Evolutionary conservation across 352 stramenopile genomes (phyloP), one percentile per base, ranked within the genome.

Genomic region (Pythium monospermum): DNA sequence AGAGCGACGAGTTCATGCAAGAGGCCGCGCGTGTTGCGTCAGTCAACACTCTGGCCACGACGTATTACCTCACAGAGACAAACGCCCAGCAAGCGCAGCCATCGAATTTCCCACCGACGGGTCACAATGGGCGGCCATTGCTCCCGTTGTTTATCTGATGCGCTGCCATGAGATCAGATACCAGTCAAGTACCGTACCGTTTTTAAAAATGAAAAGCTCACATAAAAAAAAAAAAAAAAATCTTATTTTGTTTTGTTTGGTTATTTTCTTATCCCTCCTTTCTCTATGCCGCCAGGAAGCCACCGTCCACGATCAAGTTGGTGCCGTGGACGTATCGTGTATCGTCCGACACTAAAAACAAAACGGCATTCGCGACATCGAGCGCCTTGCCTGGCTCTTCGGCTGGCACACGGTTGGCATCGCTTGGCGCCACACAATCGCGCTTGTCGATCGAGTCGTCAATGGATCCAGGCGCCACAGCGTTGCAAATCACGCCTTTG

Each of bases 281-380:
- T 49, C n/a, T 35, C 30, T 67, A 81, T 4, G 67, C 81, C 7
- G 76, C 71, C 71, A 84, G 71, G 43, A 67, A 68, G 45, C 71
- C 71, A 30, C 73, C 71, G 49, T 84, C 71, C 13, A 88, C 73
- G 6, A 88, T 55, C 56, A 86, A 55, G 38, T 84, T 85, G 36
- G 70, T 63, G 23, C 71, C 75, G 57, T 88, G 71, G 13, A 86
- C 66, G 49, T 85, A 86, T 27, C 71, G 66, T 25, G 73, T 76
- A 25, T 85, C 71, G 47, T 84, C 73, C 28, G 73, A 85, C 6
- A 79, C 68, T 11, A 88, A 52, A 43, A 86, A 86, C 12, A 80
- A 62, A n/a, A 88, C 76, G 0, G 75, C 73, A 40, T 86, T 85
- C 18, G 76, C 75, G 21, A 85, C 76, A 30, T 85, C 76, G 44